A percentile compares a stretch with the other conserved stretches of the same genome.
Conservation (phyloP, 1,139 yeast species). For the Lizanozyma gosingica region DNA sequence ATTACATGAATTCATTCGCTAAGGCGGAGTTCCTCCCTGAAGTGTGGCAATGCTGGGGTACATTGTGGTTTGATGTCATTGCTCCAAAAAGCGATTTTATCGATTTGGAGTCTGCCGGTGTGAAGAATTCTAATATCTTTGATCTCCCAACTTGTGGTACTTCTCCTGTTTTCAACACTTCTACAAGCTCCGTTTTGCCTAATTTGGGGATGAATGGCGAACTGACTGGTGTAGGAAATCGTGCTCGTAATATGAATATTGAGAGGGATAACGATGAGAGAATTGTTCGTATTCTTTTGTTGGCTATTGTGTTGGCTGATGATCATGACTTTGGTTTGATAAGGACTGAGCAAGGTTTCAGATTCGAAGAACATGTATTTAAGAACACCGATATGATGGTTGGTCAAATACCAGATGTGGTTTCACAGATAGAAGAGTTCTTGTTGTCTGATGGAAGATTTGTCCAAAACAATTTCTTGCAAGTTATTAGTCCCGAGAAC, state of each 20-base stretch:
- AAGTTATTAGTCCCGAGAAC: constrained; percentile 23
- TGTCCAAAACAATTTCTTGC: constrained; percentile 33
- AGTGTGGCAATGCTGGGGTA: constrained; percentile 82
- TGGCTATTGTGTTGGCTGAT: constrained; percentile 44
- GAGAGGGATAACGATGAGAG: constrained; percentile 24
- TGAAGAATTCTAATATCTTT: constrained; percentile 42
- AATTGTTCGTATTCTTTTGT: constrained; percentile 39
- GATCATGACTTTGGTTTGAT: constrained; percentile 46
- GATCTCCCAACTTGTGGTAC: constrained; percentile 65
- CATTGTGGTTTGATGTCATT: constrained; percentile 65
- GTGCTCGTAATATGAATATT: neutral
- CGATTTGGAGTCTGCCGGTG: constrained; percentile 48
- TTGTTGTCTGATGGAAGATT: constrained; percentile 36
- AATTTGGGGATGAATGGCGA: constrained; percentile 3
- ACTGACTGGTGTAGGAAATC: constrained; percentile 2
- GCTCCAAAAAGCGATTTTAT: constrained; percentile 42
- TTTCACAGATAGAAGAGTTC: constrained; percentile 24
- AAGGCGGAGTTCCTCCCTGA: constrained; percentile 59
- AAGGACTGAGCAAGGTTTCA: constrained; percentile 36
- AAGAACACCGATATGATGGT: constrained; percentile 15
- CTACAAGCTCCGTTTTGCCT: neutral
- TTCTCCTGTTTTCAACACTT: constrained; percentile 19
- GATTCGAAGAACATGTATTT: constrained; percentile 24
- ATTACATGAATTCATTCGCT: constrained; percentile 35
- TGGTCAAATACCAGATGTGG: constrained; percentile 7